Percentiles rank a stretch among this genome's conserved stretches.
Evolutionary conservation across 2,329 filamentous ascomycete species (phyloP).

Genomic region (Aspergillus sp.): DNA sequence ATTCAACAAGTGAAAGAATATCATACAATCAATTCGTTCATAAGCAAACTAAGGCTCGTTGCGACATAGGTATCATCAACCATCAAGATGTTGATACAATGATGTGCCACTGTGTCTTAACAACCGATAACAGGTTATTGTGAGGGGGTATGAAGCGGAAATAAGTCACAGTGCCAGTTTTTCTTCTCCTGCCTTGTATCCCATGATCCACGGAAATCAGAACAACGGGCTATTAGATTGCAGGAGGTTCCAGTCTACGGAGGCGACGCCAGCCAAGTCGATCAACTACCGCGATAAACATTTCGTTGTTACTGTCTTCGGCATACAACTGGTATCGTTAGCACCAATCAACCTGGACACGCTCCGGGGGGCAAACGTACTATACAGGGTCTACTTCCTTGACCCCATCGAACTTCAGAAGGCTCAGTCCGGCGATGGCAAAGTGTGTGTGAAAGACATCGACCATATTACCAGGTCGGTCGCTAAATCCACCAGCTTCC

Average conservation of each 20-base stretch:
- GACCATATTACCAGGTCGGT: slow-evolving; percentile 89
- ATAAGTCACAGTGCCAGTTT: slow-evolving; percentile 39
- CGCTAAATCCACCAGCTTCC: slow-evolving; percentile 79
- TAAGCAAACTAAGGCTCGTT: neutral
- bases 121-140: slow-evolving; percentile 33
- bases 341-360: neutral
- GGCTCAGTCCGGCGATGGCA: slow-evolving; percentile 80
- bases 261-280: neutral
- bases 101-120: slow-evolving; percentile 42
- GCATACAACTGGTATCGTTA: slow-evolving; percentile 60
- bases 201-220: slow-evolving; percentile 53
- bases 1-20: too few species aligned
- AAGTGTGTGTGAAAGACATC: slow-evolving; percentile 97
- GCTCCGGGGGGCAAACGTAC: slow-evolving; percentile 45
- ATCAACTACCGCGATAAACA: slow-evolving; percentile 46
- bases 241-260: slow-evolving; percentile 49
- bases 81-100: neutral
- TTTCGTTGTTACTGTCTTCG: slow-evolving; percentile 62
- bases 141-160: slow-evolving; percentile 38
- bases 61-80: neutral
- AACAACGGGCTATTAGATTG: slow-evolving; percentile 68
- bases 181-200: slow-evolving; percentile 72
- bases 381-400: slow-evolving; percentile 85
- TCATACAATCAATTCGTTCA: neutral
- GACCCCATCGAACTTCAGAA: slow-evolving; percentile 74